Conservation (phyloP, 2,329 filamentous ascomycete genomes). For the Periconia macrospinosa region DNA sequence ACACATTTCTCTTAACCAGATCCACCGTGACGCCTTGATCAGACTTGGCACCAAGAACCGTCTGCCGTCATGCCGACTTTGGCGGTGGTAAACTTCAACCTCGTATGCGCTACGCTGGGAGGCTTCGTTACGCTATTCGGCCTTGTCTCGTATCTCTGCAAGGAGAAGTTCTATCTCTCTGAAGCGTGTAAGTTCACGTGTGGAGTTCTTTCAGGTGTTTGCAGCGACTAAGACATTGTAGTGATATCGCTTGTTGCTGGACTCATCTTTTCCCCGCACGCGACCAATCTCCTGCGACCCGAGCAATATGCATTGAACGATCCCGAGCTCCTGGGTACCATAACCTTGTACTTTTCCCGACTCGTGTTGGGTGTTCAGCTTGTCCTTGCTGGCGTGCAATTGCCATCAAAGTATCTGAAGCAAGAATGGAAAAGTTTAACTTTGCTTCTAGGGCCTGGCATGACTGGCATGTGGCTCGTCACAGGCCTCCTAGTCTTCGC, state of each 20-base stretch:
- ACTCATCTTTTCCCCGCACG: constrained; percentile 76
- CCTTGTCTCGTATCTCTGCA: constrained; percentile 83
- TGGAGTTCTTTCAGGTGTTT: too few relatives aligned
- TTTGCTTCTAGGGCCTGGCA: constrained; percentile 78
- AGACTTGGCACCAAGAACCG: neutral
- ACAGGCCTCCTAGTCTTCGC: constrained; percentile 80
- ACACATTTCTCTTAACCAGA: neutral
- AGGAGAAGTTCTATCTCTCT: constrained; percentile 88
- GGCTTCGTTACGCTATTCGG: constrained; percentile 91
- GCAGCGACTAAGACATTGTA: constrained; percentile 42
- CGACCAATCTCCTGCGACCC: constrained; percentile 72
- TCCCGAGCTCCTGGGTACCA: constrained; percentile 63
- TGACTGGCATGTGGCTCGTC: constrained; percentile 83
- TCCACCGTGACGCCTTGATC: neutral
- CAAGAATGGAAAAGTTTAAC: constrained; percentile 76
- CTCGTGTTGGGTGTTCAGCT: constrained; percentile 89
- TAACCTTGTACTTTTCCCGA: constrained; percentile 82
- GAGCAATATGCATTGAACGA: constrained; percentile 69
- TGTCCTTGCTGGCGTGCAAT: constrained; percentile 82
- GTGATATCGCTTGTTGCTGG: constrained; percentile 84
- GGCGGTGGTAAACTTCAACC: constrained; percentile 76
- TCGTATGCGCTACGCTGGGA: constrained; percentile 76
- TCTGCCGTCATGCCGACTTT: constrained; percentile 59
- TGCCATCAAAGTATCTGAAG: constrained; percentile 79
- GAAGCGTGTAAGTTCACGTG: constrained; percentile 70